Percentiles rank a stretch among this genome's conserved stretches.
These are phyloP conservation scores for Mortierella sp. DNA, from an alignment of 371 early-diverging fungal species.

Conservation along the genomic window DNA sequence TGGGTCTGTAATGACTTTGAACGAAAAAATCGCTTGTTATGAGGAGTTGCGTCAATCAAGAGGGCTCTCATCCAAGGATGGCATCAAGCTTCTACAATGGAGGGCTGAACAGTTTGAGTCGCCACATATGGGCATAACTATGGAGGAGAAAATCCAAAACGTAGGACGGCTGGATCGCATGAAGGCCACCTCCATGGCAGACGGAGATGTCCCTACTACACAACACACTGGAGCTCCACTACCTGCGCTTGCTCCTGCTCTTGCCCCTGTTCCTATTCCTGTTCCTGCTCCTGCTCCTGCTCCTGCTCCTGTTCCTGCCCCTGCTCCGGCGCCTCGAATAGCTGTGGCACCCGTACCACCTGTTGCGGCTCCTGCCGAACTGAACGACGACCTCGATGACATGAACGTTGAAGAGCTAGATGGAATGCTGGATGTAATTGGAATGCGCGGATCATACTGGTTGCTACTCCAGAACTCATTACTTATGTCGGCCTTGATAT, in stretches of 20 bases:
- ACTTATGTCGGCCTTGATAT: constrained; percentile 80
- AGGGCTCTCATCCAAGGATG: constrained; percentile 24
- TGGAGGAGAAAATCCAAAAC: constrained; percentile 10
- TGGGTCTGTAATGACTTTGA: constrained; percentile 26
- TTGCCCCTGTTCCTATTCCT: too few relatives aligned
- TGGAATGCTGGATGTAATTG: constrained; percentile 89
- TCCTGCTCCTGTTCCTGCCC: neutral
- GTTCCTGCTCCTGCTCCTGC: too few relatives aligned
- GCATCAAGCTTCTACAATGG: constrained; percentile 20
- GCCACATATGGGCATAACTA: constrained; percentile 9
- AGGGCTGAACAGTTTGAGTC: constrained; percentile 8
- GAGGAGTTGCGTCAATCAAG: constrained; percentile 9
- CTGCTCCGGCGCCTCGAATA: constrained; percentile 8
- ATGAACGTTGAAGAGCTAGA: constrained; percentile 79
- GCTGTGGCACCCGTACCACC: constrained; percentile 45
- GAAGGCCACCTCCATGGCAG: neutral
- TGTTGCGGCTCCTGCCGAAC: constrained; percentile 9
- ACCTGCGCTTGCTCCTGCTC: neutral
- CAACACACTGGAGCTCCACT: neutral
- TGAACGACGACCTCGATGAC: constrained; percentile 61
- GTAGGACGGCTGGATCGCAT: constrained; percentile 6
- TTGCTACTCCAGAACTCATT: constrained; percentile 83
- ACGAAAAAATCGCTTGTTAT: constrained; percentile 26
- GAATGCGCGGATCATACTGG: constrained; percentile 87
- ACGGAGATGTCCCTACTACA: neutral